Percentiles rank a stretch among this genome's conserved stretches.
These are phyloP conservation scores for Fraxinus ornus DNA, from an alignment of 305 asterid species.

Conservation along the genomic window DNA sequence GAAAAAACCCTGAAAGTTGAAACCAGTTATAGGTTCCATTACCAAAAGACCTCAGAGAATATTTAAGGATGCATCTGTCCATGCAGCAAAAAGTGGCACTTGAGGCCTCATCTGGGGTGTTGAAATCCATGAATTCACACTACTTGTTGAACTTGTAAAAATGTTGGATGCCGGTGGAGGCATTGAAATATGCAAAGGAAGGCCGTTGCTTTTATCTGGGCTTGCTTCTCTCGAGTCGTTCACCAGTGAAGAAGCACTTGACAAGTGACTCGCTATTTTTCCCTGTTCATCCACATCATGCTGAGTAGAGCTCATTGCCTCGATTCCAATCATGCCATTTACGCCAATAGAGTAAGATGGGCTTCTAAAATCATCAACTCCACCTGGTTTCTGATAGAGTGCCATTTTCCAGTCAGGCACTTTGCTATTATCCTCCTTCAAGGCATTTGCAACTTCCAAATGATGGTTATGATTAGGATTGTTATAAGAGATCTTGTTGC, in stretches of 20 bases:
- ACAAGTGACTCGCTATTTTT: slow-evolving; percentile 33
- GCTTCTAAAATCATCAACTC: slow-evolving; percentile 33
- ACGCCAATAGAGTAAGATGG: slow-evolving; percentile 28
- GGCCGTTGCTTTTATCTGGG: slow-evolving; percentile 44
- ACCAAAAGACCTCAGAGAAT: slow-evolving; percentile 1
- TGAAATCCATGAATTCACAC: slow-evolving; percentile 51
- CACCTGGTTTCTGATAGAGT: slow-evolving; percentile 37
- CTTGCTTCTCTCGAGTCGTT: slow-evolving; percentile 24
- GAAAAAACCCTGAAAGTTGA: slow-evolving; percentile 2
- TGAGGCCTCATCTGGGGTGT: slow-evolving; percentile 61
- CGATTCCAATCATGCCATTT: slow-evolving; percentile 36
- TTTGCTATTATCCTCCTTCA: slow-evolving; percentile 26
- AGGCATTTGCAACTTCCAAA: slow-evolving; percentile 25
- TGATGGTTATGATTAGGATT: slow-evolving; percentile 16
- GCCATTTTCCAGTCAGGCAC: slow-evolving; percentile 53
- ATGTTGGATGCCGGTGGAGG: slow-evolving; percentile 42
- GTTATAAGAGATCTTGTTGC: slow-evolving; percentile 14
- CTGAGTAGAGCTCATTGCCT: slow-evolving; percentile 26
- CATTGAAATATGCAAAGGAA: slow-evolving; percentile 40
- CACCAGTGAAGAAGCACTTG: slow-evolving; percentile 51
- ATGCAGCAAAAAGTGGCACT: slow-evolving; percentile 74
- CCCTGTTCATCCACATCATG: slow-evolving; percentile 25
- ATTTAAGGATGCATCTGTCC: slow-evolving; percentile 62
- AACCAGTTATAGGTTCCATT: neutral
- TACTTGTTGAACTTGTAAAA: slow-evolving; percentile 36